phyloP scores from a whole-genome alignment of 768 basidiomycete genomes.

The Rubroboletus satanas region DNA sequence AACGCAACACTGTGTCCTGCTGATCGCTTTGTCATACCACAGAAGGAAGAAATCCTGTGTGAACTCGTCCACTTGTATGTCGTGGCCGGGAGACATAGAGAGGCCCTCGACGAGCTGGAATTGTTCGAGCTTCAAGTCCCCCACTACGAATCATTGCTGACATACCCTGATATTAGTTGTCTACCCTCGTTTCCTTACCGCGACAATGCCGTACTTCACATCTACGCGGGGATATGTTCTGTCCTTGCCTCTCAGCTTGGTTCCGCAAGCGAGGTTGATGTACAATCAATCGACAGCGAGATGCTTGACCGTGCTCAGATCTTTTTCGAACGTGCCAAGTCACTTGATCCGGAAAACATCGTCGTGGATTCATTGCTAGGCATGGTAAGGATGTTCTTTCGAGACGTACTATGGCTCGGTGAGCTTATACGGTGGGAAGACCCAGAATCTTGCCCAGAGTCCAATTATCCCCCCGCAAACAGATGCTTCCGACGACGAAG shows the following conservation, averaged over 20 bases:
- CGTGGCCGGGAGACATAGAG: slow-evolving; percentile 48
- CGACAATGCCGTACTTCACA: slow-evolving; percentile 73
- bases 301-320: slow-evolving; percentile 47
- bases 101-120: slow-evolving; percentile 83
- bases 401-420: background rate
- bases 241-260: slow-evolving; percentile 54
- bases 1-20: slow-evolving; percentile 3
- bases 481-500: slow-evolving; percentile 38
- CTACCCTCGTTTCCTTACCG: slow-evolving; percentile 85
- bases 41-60: slow-evolving; percentile 74
- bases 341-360: slow-evolving; percentile 54
- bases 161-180: slow-evolving; percentile 47
- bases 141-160: background rate
- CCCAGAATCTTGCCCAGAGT: slow-evolving; percentile 24
- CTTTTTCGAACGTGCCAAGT: slow-evolving; percentile 61
- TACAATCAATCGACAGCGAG: slow-evolving; percentile 35
- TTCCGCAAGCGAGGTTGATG: slow-evolving; percentile 1
- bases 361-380: slow-evolving; percentile 51
- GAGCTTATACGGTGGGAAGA: slow-evolving; percentile 6
- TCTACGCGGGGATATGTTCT: slow-evolving; percentile 76
- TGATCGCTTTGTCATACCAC: slow-evolving; percentile 9
- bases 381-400: slow-evolving; percentile 38
- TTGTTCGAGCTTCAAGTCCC: slow-evolving; percentile 47
- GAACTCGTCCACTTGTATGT: slow-evolving; percentile 73
- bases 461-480: slow-evolving; percentile 4